Conservation (phyloP, 2,329 filamentous ascomycete species). For the Fusarium haematococcum region DNA sequence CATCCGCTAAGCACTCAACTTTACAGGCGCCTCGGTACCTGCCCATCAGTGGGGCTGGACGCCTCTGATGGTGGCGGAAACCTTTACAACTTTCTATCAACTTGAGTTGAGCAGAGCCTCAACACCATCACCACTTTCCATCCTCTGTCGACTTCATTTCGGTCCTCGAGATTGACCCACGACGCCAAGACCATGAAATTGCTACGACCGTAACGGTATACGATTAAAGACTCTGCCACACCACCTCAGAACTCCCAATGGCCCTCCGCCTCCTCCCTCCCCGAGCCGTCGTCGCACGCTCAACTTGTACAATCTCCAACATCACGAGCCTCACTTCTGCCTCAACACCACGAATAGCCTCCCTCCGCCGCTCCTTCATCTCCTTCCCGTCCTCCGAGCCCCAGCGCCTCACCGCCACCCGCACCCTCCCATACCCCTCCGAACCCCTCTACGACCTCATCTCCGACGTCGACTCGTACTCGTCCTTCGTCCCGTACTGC, state of each 20-base stretch:
- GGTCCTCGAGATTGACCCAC: not conserved
- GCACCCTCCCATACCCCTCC: constrained; percentile 81
- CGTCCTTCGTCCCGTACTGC: constrained; percentile 92
- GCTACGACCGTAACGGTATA: not conserved
- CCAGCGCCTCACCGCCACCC: constrained; percentile 78
- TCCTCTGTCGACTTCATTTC: not conserved
- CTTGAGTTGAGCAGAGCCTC: constrained; percentile 34
- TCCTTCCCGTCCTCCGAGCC: constrained; percentile 46
- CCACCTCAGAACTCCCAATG: constrained; percentile 18
- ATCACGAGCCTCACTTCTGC: constrained; percentile 33
- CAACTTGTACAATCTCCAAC: constrained; percentile 20
- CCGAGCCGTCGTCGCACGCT: constrained; percentile 21
- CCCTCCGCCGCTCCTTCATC: constrained; percentile 56
- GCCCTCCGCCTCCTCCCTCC: constrained; percentile 28
- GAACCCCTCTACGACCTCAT: constrained; percentile 84
- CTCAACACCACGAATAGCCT: constrained; percentile 23
- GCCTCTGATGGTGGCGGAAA: constrained; percentile 13
- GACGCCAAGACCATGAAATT: constrained; percentile 7
- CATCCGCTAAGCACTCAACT: not conserved
- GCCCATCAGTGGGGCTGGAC: constrained; percentile 9
- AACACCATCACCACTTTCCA: constrained; percentile 40
- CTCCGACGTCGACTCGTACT: constrained; percentile 88
- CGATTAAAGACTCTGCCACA: not conserved
- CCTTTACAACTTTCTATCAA: constrained; percentile 29
- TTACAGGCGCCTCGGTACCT: not conserved